phyloP scores from a whole-genome alignment of 2,329 filamentous ascomycete genomes.

The Penicillium olsonii region DNA sequence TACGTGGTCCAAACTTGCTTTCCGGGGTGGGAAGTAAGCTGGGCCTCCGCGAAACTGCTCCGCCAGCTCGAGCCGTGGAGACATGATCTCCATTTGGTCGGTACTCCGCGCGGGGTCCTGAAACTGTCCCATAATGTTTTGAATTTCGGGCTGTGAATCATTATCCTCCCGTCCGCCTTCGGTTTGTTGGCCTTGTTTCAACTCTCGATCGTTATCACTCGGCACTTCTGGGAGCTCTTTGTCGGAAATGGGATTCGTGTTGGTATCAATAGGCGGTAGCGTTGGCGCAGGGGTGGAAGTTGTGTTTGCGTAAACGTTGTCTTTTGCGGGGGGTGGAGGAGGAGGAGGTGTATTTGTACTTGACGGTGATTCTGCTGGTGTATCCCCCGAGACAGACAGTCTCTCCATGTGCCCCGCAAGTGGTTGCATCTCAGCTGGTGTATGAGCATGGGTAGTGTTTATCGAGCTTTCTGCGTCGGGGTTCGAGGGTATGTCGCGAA shows the following conservation, averaged over 20 bases:
- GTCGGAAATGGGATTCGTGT: constrained; percentile 35
- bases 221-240: constrained; percentile 43
- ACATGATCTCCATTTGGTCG: constrained; percentile 84
- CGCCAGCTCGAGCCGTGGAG: constrained; percentile 79
- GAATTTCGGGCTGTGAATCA: constrained; percentile 80
- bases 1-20: constrained; percentile 80
- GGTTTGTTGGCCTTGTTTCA: constrained; percentile 55
- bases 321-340: constrained; percentile 50
- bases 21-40: constrained; percentile 73
- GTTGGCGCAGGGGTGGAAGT: constrained; percentile 42
- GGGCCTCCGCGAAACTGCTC: constrained; percentile 71
- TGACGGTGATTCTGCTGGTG: constrained; percentile 20
- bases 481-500: background rate
- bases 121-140: constrained; percentile 98
- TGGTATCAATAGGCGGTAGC: constrained; percentile 42
- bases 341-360: constrained; percentile 38
- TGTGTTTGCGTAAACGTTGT: constrained; percentile 54
- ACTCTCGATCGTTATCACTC: constrained; percentile 25
- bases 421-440: constrained; percentile 21
- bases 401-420: constrained; percentile 32
- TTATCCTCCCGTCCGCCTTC: constrained; percentile 65
- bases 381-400: constrained; percentile 32
- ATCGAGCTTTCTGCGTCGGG: constrained; percentile 6
- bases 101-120: constrained; percentile 71
- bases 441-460: constrained; percentile 10